Evolutionary conservation across 2,329 filamentous ascomycete species (phyloP).

Genomic region (Fusarium clavum): DNA sequence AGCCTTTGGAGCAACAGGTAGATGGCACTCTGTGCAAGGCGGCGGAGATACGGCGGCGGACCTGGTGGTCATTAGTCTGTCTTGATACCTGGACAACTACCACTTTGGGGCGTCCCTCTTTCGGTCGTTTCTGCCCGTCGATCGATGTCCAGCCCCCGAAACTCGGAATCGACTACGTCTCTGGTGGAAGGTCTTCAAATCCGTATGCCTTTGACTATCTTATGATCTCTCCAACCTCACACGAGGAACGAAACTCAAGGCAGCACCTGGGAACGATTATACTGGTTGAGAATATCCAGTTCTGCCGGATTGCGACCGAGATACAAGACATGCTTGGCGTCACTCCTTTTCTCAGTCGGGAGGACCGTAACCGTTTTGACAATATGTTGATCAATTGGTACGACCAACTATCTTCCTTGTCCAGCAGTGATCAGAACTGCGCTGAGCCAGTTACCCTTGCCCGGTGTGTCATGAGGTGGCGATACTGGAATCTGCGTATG

Average conservation of each 20-base stretch:
- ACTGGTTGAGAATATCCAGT: slow-evolving; percentile 3
- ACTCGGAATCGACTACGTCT: no score
- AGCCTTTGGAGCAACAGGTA: background rate
- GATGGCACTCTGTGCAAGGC: background rate
- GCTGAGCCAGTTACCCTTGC: slow-evolving; percentile 6
- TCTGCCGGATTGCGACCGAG: slow-evolving; percentile 12
- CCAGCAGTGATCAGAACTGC: background rate
- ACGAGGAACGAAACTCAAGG: background rate
- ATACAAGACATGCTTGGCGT: slow-evolving; percentile 8
- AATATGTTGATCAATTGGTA: background rate
- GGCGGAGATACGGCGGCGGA: slow-evolving; percentile 4
- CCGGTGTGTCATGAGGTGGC: slow-evolving; percentile 9
- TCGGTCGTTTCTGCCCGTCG: slow-evolving; percentile 7
- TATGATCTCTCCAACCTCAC: no score
- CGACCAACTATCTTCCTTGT: background rate
- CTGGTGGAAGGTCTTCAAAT: no score
- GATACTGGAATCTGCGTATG: slow-evolving; percentile 16
- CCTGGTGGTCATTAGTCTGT: slow-evolving; percentile 9
- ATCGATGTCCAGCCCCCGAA: slow-evolving; percentile 6
- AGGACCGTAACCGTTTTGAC: background rate
- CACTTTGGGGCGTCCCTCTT: slow-evolving; percentile 1
- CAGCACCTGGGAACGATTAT: background rate
- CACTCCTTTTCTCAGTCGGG: background rate
- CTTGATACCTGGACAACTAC: slow-evolving; percentile 1
- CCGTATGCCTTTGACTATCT: no score